Base-by-base conservation (phyloP, 2,329 filamentous ascomycete genomes). In the Thielaviopsis euricoi region DNA sequence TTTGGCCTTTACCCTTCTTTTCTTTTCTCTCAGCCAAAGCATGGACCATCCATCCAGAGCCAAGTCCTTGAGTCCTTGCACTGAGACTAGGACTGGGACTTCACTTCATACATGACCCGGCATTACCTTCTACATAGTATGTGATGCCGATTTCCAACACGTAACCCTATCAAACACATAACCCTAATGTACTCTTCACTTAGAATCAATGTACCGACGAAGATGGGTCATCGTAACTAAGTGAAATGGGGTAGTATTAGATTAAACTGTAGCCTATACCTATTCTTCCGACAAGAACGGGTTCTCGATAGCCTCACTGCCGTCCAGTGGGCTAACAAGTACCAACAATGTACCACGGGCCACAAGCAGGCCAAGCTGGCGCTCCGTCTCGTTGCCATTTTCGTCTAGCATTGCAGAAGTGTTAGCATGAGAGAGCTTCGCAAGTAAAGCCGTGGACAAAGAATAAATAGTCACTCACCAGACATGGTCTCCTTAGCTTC, bases 261-360 rank as follows among this genome's bases (percentile, higher is more conserved):
- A 43, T 43, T 43, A n/a, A n/a, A 15, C n/a, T 43, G 6, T 43
- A 17, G 10, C 7, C 17, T 19, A 52, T 15, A 21, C 52, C 43
- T 58, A 60, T 53, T 62, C 61, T 33, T 62, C 61, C 13, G 54
- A 52, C 17, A 62, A 37, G 52, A 97, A 98, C 0, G 93, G 93
- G 70, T 98, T 98, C 65, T 86, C 81, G 66, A 98, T 98, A 71
- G 91, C 85, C 72, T 97, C 90, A 72, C 89, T 96, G 58, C 93
- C 93, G 67, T 97, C 90, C 56, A 93, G 79, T 3, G 93, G 93
- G 62, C 88, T 93, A 68, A 98, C 88, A 62, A 95, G 80, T 46
- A 96, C 91, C 58, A 98, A 82, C 52, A 98, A 76, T 7, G 93
- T 97, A 61, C 93, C 93, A 63, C 93, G 83, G 48, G 89, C 91